Conservation (phyloP, 2,329 filamentous ascomycete species). For the Helotiales sp. region DNA sequence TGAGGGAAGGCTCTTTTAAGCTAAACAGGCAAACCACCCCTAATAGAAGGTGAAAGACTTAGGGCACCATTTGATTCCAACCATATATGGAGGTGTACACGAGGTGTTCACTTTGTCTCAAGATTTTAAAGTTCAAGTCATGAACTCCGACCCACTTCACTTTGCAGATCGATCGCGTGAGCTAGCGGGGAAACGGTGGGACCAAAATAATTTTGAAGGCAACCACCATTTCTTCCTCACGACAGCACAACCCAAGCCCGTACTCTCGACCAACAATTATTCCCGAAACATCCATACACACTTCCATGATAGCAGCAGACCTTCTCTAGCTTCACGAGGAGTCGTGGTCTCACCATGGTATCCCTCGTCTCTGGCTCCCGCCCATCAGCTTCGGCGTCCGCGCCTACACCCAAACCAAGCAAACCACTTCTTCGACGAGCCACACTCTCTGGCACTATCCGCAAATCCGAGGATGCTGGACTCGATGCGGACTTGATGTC, state of each 20-base stretch:
- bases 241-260: background rate
- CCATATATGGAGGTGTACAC: no score
- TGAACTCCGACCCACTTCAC: background rate
- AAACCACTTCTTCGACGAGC: slow-evolving; percentile 40
- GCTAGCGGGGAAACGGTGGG: background rate
- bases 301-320: slow-evolving; percentile 26
- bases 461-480: slow-evolving; percentile 39
- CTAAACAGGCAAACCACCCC: no score
- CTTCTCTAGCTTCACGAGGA: slow-evolving; percentile 15
- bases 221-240: slow-evolving; percentile 11
- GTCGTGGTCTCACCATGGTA: slow-evolving; percentile 33
- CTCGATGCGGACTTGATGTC: slow-evolving; percentile 36
- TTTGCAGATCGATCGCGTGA: slow-evolving; percentile 10
- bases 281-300: background rate
- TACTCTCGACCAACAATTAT: background rate
- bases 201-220: slow-evolving; percentile 16
- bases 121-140: slow-evolving; percentile 6
- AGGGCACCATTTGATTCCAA: no score
- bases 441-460: slow-evolving; percentile 37
- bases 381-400: slow-evolving; percentile 17
- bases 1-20: no score
- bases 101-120: no score
- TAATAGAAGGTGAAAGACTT: no score
- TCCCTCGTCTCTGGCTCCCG: slow-evolving; percentile 31
- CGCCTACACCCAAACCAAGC: slow-evolving; percentile 30